These are phyloP conservation scores for Fusarium oxysporum DNA, from an alignment of 2,329 filamentous ascomycete species.

Conservation along the genomic window DNA sequence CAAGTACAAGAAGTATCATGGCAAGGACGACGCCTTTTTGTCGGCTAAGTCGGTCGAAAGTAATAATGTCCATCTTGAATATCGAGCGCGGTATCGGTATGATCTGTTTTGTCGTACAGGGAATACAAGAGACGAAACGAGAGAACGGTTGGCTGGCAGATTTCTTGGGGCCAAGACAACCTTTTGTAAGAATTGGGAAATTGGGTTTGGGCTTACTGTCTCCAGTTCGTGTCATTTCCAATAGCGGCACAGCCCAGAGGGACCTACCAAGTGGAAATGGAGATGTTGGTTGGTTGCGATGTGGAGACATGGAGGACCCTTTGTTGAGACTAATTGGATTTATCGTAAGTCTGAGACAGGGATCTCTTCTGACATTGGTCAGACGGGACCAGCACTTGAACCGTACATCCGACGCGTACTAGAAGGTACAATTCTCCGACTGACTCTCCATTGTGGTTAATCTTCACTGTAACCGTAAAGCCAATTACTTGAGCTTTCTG, in stretches of 20 bases:
- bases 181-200: background rate
- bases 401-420: background rate
- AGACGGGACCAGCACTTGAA: background rate
- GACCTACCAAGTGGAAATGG: background rate
- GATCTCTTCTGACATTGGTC: background rate
- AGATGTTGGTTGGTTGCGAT: background rate
- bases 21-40: background rate
- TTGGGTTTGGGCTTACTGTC: background rate
- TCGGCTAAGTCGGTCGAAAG: background rate
- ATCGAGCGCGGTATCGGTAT: rapidly evolving
- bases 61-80: background rate
- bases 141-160: background rate
- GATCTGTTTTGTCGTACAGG: background rate
- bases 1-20: background rate
- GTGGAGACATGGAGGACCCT: background rate
- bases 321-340: background rate
- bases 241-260: background rate
- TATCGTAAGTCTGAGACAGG: background rate
- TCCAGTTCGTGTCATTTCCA: background rate
- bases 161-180: background rate
- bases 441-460: background rate
- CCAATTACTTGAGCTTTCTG: rapidly evolving
- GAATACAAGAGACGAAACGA: background rate
- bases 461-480: background rate
- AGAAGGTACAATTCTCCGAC: background rate